phyloP scores from a whole-genome alignment of 768 basidiomycete species.

The Myochromella boudieri region DNA sequence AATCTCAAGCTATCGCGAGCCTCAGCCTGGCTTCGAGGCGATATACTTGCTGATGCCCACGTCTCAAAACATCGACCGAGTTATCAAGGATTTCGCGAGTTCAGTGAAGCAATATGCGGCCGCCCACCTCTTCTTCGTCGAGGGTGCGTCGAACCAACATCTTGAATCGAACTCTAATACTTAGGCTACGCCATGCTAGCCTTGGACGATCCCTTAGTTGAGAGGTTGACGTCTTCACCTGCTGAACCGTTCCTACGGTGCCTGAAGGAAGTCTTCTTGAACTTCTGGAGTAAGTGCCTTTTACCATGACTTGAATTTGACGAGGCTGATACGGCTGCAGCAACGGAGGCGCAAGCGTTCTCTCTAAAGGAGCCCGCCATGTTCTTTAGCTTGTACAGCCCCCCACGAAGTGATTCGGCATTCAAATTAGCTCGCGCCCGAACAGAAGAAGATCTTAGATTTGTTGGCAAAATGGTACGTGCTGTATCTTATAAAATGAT shows the following conservation, averaged over 20 bases:
- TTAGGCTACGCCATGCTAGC: conserved; percentile 41
- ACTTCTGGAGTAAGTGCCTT: conserved; percentile 79
- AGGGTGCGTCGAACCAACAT: conserved; percentile 45
- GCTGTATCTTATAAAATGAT: not conserved
- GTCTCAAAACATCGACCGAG: conserved; percentile 86
- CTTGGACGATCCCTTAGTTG: conserved; percentile 74
- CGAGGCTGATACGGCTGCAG: conserved; percentile 37
- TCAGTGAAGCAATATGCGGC: conserved; percentile 69
- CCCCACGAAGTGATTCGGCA: conserved; percentile 70
- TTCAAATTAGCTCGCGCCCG: conserved; percentile 67
- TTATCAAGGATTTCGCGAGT: conserved; percentile 79
- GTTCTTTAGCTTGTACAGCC: conserved; percentile 90
- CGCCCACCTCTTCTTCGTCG: conserved; percentile 92
- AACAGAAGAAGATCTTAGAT: conserved; percentile 86
- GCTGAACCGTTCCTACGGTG: conserved; percentile 77
- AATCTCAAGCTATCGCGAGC: conserved; percentile 78
- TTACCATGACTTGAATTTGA: not conserved
- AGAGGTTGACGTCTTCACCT: conserved; percentile 69
- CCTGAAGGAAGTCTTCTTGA: conserved; percentile 86
- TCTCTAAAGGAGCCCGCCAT: conserved; percentile 72
- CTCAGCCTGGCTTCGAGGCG: conserved; percentile 85
- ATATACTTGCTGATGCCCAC: conserved; percentile 96
- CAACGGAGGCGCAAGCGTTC: conserved; percentile 84
- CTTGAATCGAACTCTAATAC: not conserved
- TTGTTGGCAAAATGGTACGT: conserved; percentile 68